Evolutionary conservation across 306 rosid genomes (phyloP), one percentile per base, ranked within the genome.

Genomic region (Quercus wislizeni): DNA sequence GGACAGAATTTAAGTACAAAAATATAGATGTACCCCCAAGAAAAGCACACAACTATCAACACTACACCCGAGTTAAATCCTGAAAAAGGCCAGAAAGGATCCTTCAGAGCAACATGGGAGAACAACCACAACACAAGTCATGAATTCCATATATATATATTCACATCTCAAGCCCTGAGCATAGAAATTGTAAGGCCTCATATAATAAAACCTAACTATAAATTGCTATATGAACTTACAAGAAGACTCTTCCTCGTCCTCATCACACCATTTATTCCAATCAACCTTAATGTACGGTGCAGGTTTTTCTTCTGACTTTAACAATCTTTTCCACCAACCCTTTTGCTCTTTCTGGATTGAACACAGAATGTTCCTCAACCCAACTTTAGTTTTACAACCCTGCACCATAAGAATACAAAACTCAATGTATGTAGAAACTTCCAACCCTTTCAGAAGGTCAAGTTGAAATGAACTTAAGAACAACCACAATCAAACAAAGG

Each of bases 181-280:
- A 11, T 68, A 35, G 68, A 15, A 10, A 67, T 70, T 25, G 78
- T 20, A 2, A 33, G 3, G 54, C 54, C 68, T 69, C 69, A 57
- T 77, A 75, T 51, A n/a, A 76, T 78, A 74, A 64, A 55, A 69
- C 46, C 10, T 20, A 61, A 71, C 56, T 46, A 68, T 57, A 69
- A 67, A 74, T 73, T 71, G 51, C 63, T 20, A 69, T 0, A 27
- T 69, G 77, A 74, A 75, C 92, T 84, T 84, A 92, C 96, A 84
- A 74, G 79, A 61, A 15, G 91, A 78, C 69, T 86, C 94, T 78
- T 91, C 92, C 25, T 91, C 97, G 69, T 91, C 96, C 80, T 89
- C 96, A 17, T 91, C 97, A 15, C 96, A 91, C 97, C 97, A 92
- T 84, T 73, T 89, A 83, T 88, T 88, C 97, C 97, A 92, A 80